Base-by-base conservation (phyloP, 2,329 filamentous ascomycete species). In the Penicillium sp. region DNA sequence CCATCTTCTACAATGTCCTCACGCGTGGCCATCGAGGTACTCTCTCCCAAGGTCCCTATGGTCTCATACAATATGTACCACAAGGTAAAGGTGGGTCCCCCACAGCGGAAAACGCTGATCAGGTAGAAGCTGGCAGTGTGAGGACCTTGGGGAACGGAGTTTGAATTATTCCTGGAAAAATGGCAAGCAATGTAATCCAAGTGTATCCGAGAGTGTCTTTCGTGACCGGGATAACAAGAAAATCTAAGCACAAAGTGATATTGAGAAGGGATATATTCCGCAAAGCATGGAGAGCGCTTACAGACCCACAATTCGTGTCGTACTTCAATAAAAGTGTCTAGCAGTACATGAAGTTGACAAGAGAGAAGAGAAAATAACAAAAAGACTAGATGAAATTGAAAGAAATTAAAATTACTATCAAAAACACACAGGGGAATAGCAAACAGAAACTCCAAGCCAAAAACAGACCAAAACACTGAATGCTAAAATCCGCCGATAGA, bases 1-100 rank as follows among this genome's bases (percentile, higher is more conserved):
- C 33, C 33, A 4, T 31, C 28, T 56, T 44, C 51, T 56, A 33
- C 56, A 61, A 57, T 63, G 57, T 60, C 54, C 55, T 51, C 57
- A 50, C 28, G n/a, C 36, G 18, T 51, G 46, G 47, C 61, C 52
- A 63, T 60, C 67, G 58, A 66, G 67, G 66, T 69, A 69, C 67
- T 66, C 61, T 55, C 51, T 60, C 62, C 57, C 67, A 69, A 68
- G 67, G 67, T 69, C 64, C 67, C 59, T 66, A 39, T 25, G 28
- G 22, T 44, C 48, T 44, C 38, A 46, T 42, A 49, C 49, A 33
- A 35, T 41, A 30, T 46, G 48, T 35, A 44, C 30, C 24, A 13
- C 16, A 50, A 41, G 28, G 22, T 43, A 20, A 25, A 48, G 31
- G 31, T 18, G 27, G 36, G 35, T 38, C 8, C 38, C 42, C 48